Conservation (phyloP, 164 flowering plant genomes). For the Protea cynaroides region DNA sequence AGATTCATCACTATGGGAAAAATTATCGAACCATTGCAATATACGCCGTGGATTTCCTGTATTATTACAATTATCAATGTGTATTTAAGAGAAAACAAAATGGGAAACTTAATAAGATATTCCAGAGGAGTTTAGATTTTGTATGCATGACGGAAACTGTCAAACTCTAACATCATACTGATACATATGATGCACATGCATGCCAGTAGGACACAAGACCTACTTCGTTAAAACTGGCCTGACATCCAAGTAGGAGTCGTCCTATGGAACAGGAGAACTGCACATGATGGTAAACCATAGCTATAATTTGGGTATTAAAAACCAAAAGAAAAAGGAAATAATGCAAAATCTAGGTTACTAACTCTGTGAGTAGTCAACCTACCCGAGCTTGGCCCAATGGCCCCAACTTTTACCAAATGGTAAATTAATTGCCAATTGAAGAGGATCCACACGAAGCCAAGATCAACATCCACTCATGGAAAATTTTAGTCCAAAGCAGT, state of each 20-base stretch:
- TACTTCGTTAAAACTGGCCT: neutral
- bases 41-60: constrained; percentile 80
- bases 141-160: neutral
- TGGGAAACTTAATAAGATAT: neutral
- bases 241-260: neutral
- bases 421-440: too few species aligned
- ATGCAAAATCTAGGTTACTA: too few species aligned
- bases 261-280: neutral
- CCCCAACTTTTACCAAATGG: too few species aligned
- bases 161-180: neutral
- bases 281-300: neutral
- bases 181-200: neutral
- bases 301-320: neutral
- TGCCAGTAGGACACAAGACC: neutral
- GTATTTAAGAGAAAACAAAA: neutral
- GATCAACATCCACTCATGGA: too few species aligned
- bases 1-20: constrained; percentile 35
- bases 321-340: neutral
- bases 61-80: constrained; percentile 12
- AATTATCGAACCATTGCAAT: constrained; percentile 69
- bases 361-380: too few species aligned
- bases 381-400: too few species aligned
- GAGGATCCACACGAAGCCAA: too few species aligned
- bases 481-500: too few species aligned
- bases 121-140: neutral